Evolutionary conservation across 2,329 filamentous ascomycete species (phyloP).

Genomic region (Huntiella abstrusa): DNA sequence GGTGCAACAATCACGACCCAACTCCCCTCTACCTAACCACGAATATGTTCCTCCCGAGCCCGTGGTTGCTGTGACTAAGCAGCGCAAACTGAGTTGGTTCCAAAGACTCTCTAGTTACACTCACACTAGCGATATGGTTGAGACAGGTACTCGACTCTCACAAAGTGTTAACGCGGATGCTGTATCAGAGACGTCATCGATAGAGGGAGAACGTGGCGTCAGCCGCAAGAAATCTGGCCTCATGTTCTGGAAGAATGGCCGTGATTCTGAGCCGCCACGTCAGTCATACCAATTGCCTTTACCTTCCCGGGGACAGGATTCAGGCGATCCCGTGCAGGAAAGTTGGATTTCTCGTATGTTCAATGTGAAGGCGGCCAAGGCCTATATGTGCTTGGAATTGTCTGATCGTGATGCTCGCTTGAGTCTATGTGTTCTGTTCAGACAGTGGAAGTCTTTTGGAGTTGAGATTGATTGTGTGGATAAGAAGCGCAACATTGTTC

Average conservation of each 20-base stretch:
- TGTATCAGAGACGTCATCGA: constrained; percentile 6
- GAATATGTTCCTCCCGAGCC: constrained; percentile 11
- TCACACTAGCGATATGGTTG: constrained; percentile 4
- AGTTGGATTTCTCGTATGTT: constrained; percentile 85
- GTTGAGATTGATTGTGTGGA: constrained; percentile 63
- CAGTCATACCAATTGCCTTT: too few species aligned
- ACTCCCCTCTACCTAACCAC: constrained; percentile 1
- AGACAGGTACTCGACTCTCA: constrained; percentile 6
- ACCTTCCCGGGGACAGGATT: constrained; percentile 12
- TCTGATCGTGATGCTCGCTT: constrained; percentile 51
- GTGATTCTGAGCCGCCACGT: constrained; percentile 13
- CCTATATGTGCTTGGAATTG: constrained; percentile 56
- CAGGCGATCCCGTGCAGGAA: constrained; percentile 47
- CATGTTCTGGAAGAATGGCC: constrained; percentile 35
- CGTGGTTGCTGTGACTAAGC: constrained; percentile 19
- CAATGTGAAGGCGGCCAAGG: constrained; percentile 66
- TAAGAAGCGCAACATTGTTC: constrained; percentile 60
- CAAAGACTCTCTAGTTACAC: constrained; percentile 18
- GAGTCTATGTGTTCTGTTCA: constrained; percentile 56
- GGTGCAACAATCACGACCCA: background rate
- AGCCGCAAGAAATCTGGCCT: constrained; percentile 36
- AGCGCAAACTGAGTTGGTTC: constrained; percentile 31
- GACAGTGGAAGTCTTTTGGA: constrained; percentile 68
- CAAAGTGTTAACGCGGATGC: background rate
- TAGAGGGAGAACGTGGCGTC: background rate